Evolutionary conservation across 2,329 filamentous ascomycete species (phyloP).

Genomic region (Hysterium pulicare): DNA sequence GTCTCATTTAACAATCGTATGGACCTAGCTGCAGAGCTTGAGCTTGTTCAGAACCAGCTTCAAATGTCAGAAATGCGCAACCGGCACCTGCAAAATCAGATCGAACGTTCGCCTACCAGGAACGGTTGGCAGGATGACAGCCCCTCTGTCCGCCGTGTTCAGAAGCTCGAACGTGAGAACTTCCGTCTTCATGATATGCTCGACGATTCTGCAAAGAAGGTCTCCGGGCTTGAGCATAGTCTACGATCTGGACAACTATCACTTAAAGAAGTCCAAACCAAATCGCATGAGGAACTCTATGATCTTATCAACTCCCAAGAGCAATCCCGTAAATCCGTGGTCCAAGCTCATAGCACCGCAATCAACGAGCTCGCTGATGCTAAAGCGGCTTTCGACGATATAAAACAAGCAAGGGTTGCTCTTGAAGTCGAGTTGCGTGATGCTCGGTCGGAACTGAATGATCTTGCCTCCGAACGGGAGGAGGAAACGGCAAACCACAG

Average conservation of each 20-base stretch:
- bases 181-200: constrained; percentile 89
- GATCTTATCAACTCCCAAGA: constrained; percentile 92
- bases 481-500: constrained; percentile 84
- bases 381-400: constrained; percentile 80
- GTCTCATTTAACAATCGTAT: constrained; percentile 81
- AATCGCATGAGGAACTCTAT: constrained; percentile 90
- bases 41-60: constrained; percentile 89
- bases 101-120: constrained; percentile 66
- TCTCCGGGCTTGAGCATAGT: constrained; percentile 82
- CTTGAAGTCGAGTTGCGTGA: constrained; percentile 87
- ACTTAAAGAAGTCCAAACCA: constrained; percentile 84
- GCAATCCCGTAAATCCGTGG: constrained; percentile 74
- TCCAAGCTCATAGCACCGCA: constrained; percentile 81
- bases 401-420: constrained; percentile 75
- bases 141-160: constrained; percentile 74
- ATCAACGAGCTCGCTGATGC: constrained; percentile 81
- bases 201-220: constrained; percentile 89
- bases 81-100: constrained; percentile 81
- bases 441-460: constrained; percentile 75
- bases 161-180: constrained; percentile 91
- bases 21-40: constrained; percentile 86
- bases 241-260: constrained; percentile 85
- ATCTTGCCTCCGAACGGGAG: constrained; percentile 73
- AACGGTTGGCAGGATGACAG: constrained; percentile 69
- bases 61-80: constrained; percentile 96